Conservation (phyloP, 345 rosid species). For the Boechera divaricarpa region DNA sequence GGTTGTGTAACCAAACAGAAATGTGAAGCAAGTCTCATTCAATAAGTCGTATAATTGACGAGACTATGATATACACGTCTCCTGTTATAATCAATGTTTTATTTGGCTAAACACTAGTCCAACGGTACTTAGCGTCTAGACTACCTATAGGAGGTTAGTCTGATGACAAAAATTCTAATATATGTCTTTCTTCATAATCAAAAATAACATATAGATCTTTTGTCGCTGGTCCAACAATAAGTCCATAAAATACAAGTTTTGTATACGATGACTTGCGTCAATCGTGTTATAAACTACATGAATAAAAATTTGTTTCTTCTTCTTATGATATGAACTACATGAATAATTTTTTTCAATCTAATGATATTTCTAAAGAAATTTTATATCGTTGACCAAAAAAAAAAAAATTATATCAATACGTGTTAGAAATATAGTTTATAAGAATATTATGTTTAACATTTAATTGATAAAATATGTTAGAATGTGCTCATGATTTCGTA, state of each 20-base stretch:
- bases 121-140: neutral
- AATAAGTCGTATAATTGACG: constrained; percentile 15
- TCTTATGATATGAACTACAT: too few relatives aligned
- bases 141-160: neutral
- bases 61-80: constrained; percentile 14
- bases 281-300: too few relatives aligned
- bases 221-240: neutral
- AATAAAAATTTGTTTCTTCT: too few relatives aligned
- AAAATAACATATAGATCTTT: neutral
- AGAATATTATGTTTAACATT: too few relatives aligned
- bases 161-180: neutral
- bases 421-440: too few relatives aligned
- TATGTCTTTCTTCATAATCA: neutral
- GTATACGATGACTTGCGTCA: neutral
- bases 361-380: too few relatives aligned
- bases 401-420: too few relatives aligned
- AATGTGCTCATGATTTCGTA: too few relatives aligned
- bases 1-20: constrained; percentile 36
- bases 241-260: neutral
- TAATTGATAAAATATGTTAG: too few relatives aligned
- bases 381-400: too few relatives aligned
- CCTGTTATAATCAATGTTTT: constrained; percentile 10
- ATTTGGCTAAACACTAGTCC: constrained; percentile 15
- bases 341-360: too few relatives aligned
- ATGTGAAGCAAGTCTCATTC: constrained; percentile 23